phyloP scores from a whole-genome alignment of 2,329 filamentous ascomycete species.

The Atkinsonella hypoxylon region DNA sequence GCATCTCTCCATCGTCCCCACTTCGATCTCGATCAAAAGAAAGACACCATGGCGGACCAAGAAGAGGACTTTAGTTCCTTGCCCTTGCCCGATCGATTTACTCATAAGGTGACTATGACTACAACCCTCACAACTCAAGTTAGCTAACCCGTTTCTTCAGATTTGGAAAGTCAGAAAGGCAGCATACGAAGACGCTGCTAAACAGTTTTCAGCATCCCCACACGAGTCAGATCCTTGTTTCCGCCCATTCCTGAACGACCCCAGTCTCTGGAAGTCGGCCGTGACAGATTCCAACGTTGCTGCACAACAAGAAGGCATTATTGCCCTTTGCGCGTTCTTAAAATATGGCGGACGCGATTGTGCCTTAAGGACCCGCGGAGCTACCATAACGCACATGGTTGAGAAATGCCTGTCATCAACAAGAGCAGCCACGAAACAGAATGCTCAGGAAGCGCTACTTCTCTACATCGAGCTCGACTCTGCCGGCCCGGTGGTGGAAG shows the following conservation, averaged over 20 bases:
- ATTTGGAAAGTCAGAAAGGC: conserved; percentile 95
- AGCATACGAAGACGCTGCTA: conserved; percentile 85
- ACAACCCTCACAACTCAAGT: not conserved
- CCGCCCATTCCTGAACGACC: conserved; percentile 74
- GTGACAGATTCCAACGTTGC: conserved; percentile 93
- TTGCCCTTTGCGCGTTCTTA: conserved; percentile 79
- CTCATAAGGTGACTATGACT: conserved; percentile 54
- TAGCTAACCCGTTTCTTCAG: conserved; percentile 26
- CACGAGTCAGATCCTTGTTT: conserved; percentile 81
- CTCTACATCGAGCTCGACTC: conserved; percentile 85
- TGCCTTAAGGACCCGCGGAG: conserved; percentile 62
- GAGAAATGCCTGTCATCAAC: conserved; percentile 89
- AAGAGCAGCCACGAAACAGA: conserved; percentile 77
- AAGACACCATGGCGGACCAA: conserved; percentile 57
- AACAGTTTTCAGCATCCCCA: conserved; percentile 72
- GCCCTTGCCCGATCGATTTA: conserved; percentile 67
- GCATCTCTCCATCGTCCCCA: conserved; percentile 10
- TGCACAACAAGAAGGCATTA: conserved; percentile 86
- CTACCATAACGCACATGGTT: conserved; percentile 66
- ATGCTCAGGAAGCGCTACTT: conserved; percentile 73
- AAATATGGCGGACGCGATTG: conserved; percentile 79
- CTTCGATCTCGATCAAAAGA: conserved; percentile 8
- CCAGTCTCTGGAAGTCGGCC: conserved; percentile 80
- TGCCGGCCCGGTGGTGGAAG: conserved; percentile 76
- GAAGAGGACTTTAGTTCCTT: conserved; percentile 76